These are phyloP conservation scores for Geosiphon pyriformis DNA, from an alignment of 192 early-diverging fungal species.

Conservation along the genomic window DNA sequence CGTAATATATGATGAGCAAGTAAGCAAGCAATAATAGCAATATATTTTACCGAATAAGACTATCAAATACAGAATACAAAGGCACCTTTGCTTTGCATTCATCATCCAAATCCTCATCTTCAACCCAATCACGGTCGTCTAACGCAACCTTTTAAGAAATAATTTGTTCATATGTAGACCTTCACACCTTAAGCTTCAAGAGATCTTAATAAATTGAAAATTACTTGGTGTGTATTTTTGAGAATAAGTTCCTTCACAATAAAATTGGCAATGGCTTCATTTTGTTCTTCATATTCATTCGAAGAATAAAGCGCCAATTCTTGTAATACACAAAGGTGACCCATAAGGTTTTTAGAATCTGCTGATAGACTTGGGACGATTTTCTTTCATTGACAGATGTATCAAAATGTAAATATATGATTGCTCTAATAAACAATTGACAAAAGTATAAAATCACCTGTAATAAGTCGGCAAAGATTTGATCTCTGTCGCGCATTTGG, in stretches of 20 bases:
- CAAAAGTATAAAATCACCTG: constrained; percentile 29
- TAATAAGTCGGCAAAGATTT: constrained; percentile 45
- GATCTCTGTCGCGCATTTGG: constrained; percentile 44
- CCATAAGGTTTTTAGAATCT: constrained; percentile 30
- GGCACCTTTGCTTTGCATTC: constrained; percentile 54
- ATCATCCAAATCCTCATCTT: constrained; percentile 50
- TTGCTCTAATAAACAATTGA: not conserved
- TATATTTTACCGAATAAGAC: no score
- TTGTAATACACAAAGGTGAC: constrained; percentile 50
- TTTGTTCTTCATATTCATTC: constrained; percentile 46
- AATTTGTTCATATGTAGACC: no score
- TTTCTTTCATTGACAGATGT: not conserved
- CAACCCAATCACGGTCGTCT: constrained; percentile 58
- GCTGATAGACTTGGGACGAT: constrained; percentile 28
- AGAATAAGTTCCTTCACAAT: constrained; percentile 56
- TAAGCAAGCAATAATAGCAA: not conserved
- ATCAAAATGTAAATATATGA: not conserved
- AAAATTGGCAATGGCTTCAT: constrained; percentile 46
- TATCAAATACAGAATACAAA: not conserved
- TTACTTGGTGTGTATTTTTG: constrained; percentile 34
- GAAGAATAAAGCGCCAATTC: constrained; percentile 59
- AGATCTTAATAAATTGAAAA: no score
- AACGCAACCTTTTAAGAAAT: constrained; percentile 19
- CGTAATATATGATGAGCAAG: not conserved
- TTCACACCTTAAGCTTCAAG: no score